Base-by-base conservation (phyloP, 2,329 filamentous ascomycete genomes). In the Pezicula neosporulosa region DNA sequence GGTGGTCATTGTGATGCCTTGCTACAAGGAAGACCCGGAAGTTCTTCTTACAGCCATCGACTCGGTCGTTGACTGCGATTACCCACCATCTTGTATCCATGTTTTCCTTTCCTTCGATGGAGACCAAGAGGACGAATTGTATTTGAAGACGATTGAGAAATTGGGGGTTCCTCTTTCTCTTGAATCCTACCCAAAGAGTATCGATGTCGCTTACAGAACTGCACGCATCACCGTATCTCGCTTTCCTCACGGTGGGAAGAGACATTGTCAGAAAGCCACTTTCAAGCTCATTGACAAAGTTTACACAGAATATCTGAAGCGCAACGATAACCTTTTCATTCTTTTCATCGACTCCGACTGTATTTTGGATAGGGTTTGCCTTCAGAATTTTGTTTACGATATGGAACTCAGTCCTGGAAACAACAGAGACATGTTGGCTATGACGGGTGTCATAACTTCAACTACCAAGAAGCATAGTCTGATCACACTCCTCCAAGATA, bases 301-400 rank as follows among this genome's bases (percentile, higher is more conserved):
- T 15, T 97, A 97, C 68, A 81, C 86, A 47, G 82, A 91, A 51
- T 97, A 97, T 59, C 77, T 96, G 48, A 87, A 86, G 70, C 80
- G 84, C 44, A 90, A 96, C 66, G 93, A 97, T 70, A 90, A 97
- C 62, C 75, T 97, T 0, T 97, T 97, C 68, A 87, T 97, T 48
- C 81, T 97, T 10, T 97, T 97, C 72, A 97, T 97, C 66, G 93
- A 97, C 72, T 97, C 92, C 0, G 93, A 97, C 68, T 97, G 94
- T 70, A 94, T 97, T 56, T 76, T 97, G 46, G 93, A 97, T 73
- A 82, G 85, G 52, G 83, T 92, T 38, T 97, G 93, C 67, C 82
- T 97, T 53, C 93, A 97, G 67, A 97, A 97, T 69, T 97, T 97
- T 71, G 89, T 97, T 74, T 97, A 94, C 70, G 93, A 97, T 67